Base-by-base conservation (phyloP, 2,329 filamentous ascomycete genomes). In the Cladophialophora carrionii region DNA sequence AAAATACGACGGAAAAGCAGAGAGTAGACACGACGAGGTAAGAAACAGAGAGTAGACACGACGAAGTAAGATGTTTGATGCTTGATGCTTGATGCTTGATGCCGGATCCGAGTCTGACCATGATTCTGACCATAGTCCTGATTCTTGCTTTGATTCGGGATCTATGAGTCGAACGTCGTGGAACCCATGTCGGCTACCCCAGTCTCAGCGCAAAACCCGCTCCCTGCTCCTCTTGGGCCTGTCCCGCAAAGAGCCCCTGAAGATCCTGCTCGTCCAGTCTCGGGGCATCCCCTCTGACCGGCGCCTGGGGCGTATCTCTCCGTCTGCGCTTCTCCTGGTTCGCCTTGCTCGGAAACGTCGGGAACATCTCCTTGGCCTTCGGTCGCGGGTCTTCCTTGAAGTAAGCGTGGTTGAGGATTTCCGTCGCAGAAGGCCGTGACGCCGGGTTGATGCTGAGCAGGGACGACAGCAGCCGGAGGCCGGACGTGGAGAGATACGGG, bases 261-360 rank as follows among this genome's bases (percentile, higher is more conserved):
- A 92, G 88, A 76, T 92, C 90, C 10, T 80, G 72, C 37, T 71
- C 75, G 57, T 79, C 80, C 64, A 85, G 72, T 69, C 76, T 77
- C 1, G 86, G 86, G 63, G 85, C 85, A 57, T 90, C 87, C 0
- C 92, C 93, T 34, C 94, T 83, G 46, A 85, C 86, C 0, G 95
- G 95, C 6, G 95, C 95, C 76, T 92, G 88, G 0, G 95, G 95
- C 68, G 88, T 93, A 66, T 88, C 87, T 65, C 85, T 82, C 43
- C 86, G 82, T 69, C 91, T 82, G 71, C 92, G 82, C 74, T 88
- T 89, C 81, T 99, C 95, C 81, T 95, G 90, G 1, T 92, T 92
- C 0, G 95, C 95, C 77, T 96, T 97, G 72, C 90, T 95, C 0
- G 95, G 95, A 76, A 98, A 99, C 0, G 95, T 98, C 2, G 95